Evolutionary conservation across 345 rosid species (phyloP).

Genomic region (Syzygium aromaticum): DNA sequence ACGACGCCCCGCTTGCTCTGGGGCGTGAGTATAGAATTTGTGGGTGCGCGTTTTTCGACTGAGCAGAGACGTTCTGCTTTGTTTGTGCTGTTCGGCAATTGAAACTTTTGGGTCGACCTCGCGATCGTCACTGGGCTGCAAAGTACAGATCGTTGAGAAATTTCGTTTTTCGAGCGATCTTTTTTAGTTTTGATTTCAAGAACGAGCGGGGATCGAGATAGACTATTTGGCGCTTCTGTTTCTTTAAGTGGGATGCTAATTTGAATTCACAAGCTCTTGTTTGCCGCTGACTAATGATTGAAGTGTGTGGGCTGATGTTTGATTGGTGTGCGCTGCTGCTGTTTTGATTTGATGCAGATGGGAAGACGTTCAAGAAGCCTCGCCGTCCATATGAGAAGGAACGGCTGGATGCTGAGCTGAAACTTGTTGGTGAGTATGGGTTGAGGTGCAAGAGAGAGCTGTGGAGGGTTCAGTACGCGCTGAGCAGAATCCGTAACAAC

Average conservation of each 20-base stretch:
- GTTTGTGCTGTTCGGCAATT: background rate
- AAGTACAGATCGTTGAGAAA: background rate
- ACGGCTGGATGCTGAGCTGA: conserved; percentile 43
- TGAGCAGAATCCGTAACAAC: conserved; percentile 37
- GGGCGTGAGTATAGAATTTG: background rate
- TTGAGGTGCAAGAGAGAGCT: conserved; percentile 39
- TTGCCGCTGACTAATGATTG: background rate
- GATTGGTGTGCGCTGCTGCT: background rate
- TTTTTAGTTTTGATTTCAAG: background rate
- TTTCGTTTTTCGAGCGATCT: background rate
- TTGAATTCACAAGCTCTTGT: background rate
- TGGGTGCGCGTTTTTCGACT: background rate
- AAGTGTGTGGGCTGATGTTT: background rate
- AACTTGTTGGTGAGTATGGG: conserved; percentile 46
- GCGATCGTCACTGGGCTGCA: background rate
- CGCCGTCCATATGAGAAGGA: conserved; percentile 50
- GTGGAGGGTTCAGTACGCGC: conserved; percentile 42
- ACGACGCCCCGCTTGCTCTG: background rate
- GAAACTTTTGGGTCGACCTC: background rate
- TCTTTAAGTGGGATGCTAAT: background rate
- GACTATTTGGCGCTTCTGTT: background rate
- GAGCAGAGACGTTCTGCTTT: background rate
- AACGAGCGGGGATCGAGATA: background rate
- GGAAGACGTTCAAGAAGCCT: conserved; percentile 45
- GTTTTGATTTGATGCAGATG: conserved; percentile 13